phyloP scores from a whole-genome alignment of 1,284 basidiomycete species.

The Ustilago trichophora region DNA sequence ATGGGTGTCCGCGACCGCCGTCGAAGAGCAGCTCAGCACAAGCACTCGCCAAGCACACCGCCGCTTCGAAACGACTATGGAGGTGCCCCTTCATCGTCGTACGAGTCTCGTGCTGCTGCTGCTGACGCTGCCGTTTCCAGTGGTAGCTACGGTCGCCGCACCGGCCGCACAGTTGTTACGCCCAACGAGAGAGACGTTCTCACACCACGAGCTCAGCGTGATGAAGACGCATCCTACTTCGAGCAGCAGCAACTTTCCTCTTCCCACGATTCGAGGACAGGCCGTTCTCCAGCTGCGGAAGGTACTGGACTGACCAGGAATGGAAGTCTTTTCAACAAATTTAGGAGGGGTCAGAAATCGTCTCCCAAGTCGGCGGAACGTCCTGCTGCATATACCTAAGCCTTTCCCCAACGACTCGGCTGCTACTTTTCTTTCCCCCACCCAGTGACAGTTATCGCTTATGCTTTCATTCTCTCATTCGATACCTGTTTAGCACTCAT shows the following conservation, averaged over 20 bases:
- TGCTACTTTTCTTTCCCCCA: too few relatives aligned
- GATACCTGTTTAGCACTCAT: too few relatives aligned
- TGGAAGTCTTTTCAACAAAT: constrained; percentile 42
- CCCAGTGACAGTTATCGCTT: too few relatives aligned
- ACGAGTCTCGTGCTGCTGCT: constrained; percentile 32
- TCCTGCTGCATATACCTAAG: constrained; percentile 30
- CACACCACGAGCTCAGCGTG: constrained; percentile 23
- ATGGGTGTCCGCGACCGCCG: constrained; percentile 36
- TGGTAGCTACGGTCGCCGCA: constrained; percentile 32
- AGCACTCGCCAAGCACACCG: constrained; percentile 51
- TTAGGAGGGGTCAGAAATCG: constrained; percentile 27
- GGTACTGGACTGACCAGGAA: constrained; percentile 26
- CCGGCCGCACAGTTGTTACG: constrained; percentile 8
- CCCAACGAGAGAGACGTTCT: constrained; percentile 30
- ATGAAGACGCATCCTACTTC: constrained; percentile 27
- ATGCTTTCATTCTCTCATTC: too few relatives aligned
- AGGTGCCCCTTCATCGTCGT: background rate
- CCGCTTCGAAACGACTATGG: constrained; percentile 18
- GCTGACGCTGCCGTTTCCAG: constrained; percentile 26
- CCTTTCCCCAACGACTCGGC: too few relatives aligned
- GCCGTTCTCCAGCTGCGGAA: constrained; percentile 17
- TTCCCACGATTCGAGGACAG: constrained; percentile 12
- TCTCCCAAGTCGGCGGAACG: constrained; percentile 34
- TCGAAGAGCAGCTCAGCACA: constrained; percentile 34
- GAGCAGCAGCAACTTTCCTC: background rate